Conservation (phyloP, 2,329 filamentous ascomycete species). For the Onygenales sp. region DNA sequence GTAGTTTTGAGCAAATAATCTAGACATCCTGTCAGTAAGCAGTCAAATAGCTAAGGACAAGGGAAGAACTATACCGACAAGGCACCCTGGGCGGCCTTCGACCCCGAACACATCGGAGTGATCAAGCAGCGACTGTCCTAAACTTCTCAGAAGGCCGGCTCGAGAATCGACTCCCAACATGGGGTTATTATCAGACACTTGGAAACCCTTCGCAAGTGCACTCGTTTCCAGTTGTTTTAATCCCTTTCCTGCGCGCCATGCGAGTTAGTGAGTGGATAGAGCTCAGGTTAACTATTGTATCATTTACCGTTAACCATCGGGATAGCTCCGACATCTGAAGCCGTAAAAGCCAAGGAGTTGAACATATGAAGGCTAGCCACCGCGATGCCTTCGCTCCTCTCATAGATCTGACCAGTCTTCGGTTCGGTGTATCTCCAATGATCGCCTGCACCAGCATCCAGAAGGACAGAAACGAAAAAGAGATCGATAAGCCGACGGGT, state of each 20-base stretch:
- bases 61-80: conserved; percentile 32
- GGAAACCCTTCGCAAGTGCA: conserved; percentile 32
- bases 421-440: conserved; percentile 40
- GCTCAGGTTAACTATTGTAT: background rate
- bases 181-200: conserved; percentile 35
- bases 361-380: conserved; percentile 45
- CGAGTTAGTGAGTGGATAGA: background rate
- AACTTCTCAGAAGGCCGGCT: conserved; percentile 30
- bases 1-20: conserved; percentile 31
- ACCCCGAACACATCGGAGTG: conserved; percentile 33
- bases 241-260: conserved; percentile 21
- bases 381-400: conserved; percentile 43
- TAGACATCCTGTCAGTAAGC: conserved; percentile 12
- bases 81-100: conserved; percentile 36
- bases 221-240: conserved; percentile 25
- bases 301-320: conserved; percentile 28
- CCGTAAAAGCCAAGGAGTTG: conserved; percentile 30
- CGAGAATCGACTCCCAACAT: conserved; percentile 39
- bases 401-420: conserved; percentile 21
- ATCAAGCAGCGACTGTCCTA: conserved; percentile 34
- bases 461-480: conserved; percentile 51
- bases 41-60: background rate
- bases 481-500: conserved; percentile 50
- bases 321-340: conserved; percentile 7
- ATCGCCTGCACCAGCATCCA: conserved; percentile 47